phyloP scores from a whole-genome alignment of 2,329 filamentous ascomycete species.

The Chaetomiaceae sp. region DNA sequence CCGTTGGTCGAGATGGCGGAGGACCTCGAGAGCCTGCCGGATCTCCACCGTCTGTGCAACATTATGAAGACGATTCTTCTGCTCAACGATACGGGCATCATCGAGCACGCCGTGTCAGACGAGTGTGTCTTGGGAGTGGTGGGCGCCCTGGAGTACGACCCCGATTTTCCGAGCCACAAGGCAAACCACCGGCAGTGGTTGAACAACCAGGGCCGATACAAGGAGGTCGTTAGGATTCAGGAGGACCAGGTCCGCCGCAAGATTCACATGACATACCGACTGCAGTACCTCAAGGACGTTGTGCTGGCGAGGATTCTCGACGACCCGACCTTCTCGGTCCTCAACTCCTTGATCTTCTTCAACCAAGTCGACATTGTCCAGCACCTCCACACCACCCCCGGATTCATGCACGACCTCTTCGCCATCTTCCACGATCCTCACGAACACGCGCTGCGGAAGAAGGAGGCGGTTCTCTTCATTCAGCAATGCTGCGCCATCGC shows the following conservation, averaged over 20 bases:
- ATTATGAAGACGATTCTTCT: conserved; percentile 97
- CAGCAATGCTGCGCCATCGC: conserved; percentile 93
- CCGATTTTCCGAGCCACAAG: conserved; percentile 95
- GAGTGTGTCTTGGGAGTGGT: conserved; percentile 87
- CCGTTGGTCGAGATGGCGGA: conserved; percentile 85
- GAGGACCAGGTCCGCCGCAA: conserved; percentile 77
- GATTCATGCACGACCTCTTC: conserved; percentile 82
- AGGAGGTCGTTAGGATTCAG: conserved; percentile 91
- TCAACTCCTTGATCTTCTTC: conserved; percentile 98
- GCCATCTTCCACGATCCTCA: conserved; percentile 69
- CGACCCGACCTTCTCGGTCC: conserved; percentile 93
- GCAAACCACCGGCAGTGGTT: conserved; percentile 95
- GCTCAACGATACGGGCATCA: conserved; percentile 90
- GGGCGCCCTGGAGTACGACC: conserved; percentile 94
- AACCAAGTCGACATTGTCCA: conserved; percentile 98
- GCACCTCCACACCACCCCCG: conserved; percentile 77
- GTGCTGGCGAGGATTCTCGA: conserved; percentile 93
- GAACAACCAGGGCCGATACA: conserved; percentile 81
- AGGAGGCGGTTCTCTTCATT: conserved; percentile 92
- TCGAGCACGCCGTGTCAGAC: conserved; percentile 89
- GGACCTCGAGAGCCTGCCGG: conserved; percentile 78
- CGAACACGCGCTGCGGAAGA: conserved; percentile 67
- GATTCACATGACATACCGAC: conserved; percentile 91
- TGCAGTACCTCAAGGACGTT: conserved; percentile 98
- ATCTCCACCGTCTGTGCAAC: conserved; percentile 88